Conservation (phyloP, 306 rosid genomes). For the apple (Malus domestica) region DNA sequence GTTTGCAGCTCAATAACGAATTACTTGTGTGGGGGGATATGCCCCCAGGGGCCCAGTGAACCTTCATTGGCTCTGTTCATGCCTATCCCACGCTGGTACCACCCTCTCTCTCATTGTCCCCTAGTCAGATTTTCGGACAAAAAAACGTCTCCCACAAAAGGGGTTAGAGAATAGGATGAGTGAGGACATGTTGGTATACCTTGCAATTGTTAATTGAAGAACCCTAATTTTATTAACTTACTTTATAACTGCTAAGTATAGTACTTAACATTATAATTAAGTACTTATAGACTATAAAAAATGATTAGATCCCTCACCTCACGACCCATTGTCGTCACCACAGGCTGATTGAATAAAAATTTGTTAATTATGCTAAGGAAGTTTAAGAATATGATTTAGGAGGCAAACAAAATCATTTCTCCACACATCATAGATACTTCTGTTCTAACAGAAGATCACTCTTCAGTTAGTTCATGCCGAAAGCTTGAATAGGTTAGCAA, state of each 20-base stretch:
- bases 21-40: too few species aligned
- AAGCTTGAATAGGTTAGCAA: not conserved
- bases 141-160: too few species aligned
- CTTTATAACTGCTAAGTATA: not conserved
- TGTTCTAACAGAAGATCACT: not conserved
- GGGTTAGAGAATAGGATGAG: not conserved
- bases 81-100: too few species aligned
- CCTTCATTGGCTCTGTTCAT: too few species aligned
- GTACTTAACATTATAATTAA: not conserved
- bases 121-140: too few species aligned
- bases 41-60: rapidly evolving
- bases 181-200: not conserved
- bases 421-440: not conserved
- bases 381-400: not conserved
- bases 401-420: not conserved
- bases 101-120: too few species aligned
- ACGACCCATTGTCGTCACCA: not conserved
- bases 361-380: not conserved
- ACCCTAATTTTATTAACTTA: not conserved
- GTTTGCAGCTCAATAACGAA: too few species aligned
- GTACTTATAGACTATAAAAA: not conserved
- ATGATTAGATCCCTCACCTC: not conserved
- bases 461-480: not conserved
- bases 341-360: not conserved
- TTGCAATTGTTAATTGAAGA: not conserved